phyloP scores from a whole-genome alignment of 148 eudicot species.

The Silene conica region DNA sequence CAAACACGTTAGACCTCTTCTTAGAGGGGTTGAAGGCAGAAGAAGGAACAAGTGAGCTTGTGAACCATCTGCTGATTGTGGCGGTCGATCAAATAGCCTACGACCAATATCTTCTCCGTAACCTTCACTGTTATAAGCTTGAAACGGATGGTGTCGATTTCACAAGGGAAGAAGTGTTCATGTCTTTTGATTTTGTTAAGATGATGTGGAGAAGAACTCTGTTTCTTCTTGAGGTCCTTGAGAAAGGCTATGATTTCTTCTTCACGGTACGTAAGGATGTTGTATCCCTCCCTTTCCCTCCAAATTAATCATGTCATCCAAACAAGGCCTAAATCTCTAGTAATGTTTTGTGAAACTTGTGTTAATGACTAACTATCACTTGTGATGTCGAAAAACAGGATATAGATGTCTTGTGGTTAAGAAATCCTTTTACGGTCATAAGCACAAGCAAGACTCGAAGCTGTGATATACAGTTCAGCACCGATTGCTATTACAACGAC shows the following conservation, averaged over 20 bases:
- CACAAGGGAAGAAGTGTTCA: conserved; percentile 47
- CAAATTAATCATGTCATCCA: too few species aligned
- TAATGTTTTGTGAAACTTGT: neutral
- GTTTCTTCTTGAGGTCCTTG: conserved; percentile 54
- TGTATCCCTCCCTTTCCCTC: too few species aligned
- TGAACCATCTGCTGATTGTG: conserved; percentile 51
- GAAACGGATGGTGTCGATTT: conserved; percentile 51
- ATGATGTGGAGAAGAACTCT: conserved; percentile 86
- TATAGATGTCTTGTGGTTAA: conserved; percentile 60
- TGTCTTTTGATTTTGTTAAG: conserved; percentile 66
- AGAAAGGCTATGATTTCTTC: conserved; percentile 53
- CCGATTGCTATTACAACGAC: conserved; percentile 32
- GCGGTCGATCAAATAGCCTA: conserved; percentile 71
- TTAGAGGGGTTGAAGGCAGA: conserved; percentile 77
- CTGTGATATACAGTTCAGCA: conserved; percentile 52
- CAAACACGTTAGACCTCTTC: conserved; percentile 66
- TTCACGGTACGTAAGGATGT: conserved; percentile 68
- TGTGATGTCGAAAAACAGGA: conserved; percentile 34
- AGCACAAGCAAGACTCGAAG: conserved; percentile 19
- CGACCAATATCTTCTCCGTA: conserved; percentile 43
- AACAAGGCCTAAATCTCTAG: neutral
- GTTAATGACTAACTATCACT: neutral
- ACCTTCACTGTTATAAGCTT: conserved; percentile 56
- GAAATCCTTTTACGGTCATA: conserved; percentile 52
- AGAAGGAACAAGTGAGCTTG: conserved; percentile 43